Conservation (phyloP, 2,329 filamentous ascomycete species). For the Colletotrichum sp. region DNA sequence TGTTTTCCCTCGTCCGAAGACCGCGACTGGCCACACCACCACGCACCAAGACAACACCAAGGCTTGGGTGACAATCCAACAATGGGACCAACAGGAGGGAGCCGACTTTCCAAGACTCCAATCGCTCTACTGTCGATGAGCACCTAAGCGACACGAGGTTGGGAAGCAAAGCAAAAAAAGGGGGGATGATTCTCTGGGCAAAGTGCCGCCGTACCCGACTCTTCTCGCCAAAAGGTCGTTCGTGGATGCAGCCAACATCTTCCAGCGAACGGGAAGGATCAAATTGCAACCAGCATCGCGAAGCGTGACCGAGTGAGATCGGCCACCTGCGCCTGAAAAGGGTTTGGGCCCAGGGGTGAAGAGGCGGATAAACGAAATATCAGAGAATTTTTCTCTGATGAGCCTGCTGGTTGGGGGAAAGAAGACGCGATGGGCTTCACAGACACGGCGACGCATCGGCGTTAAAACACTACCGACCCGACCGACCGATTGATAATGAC, state of each 20-base stretch:
- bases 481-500: background rate
- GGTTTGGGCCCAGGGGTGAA: background rate
- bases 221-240: background rate
- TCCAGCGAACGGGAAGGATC: background rate
- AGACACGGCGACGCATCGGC: background rate
- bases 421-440: background rate
- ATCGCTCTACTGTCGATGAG: background rate
- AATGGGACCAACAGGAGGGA: background rate
- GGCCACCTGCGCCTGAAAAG: background rate
- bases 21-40: background rate
- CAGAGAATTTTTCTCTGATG: background rate
- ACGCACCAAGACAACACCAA: background rate
- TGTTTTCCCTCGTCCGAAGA: background rate
- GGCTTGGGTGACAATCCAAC: background rate
- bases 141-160: background rate
- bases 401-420: background rate
- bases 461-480: background rate
- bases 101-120: background rate
- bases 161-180: background rate
- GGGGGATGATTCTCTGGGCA: background rate
- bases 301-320: background rate
- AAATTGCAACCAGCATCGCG: background rate
- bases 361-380: background rate
- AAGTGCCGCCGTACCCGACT: conserved; percentile 10
- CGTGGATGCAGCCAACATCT: background rate